Evolutionary conservation across 768 basidiomycete species (phyloP), one percentile per base, ranked within the genome.

Genomic region (Auricularia sp.): DNA sequence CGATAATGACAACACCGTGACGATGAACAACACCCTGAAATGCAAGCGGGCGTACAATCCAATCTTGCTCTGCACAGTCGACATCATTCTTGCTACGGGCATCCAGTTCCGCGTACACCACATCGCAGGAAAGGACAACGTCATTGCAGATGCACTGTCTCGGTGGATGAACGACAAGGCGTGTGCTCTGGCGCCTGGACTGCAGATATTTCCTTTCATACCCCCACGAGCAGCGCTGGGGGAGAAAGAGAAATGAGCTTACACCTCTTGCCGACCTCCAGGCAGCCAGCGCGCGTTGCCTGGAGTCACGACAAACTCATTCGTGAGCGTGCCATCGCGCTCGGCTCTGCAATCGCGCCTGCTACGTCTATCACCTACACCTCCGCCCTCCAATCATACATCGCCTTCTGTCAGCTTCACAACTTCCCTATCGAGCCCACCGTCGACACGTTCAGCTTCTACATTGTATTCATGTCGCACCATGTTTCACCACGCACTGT

Each of bases 401-500:
- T 79, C 10, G 66, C 70, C 0, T 80, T 81, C 66, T 70, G 71
- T 44, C 34, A 64, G 0, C 1, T 65, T 0, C 78, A 81, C 62
- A 5, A 71, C 2, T 67, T 78, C 14, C 71, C 77, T 3, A 34
- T 77, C 14, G 70, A 77, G 0, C 80, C 79, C 0, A 78, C 77
- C 0, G 63, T 67, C 1, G 73, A 79, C 59, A 78, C 78, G 0
- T 68, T 81, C 2, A 71, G 71, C 8, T 74, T 76, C 29, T 81
- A 66, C 65, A 68, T 70, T 3, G 72, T 74, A 1, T 79, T 68
- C 67, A 77, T 76, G 72, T 74, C 64, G 3, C 67, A 70, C 36
- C 73, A 77, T 64, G 78, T 80, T 59, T 68, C 74, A 43, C 77
- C 78, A 0, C 39, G 64, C 11, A 77, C 77, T 0, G 74, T 79